phyloP scores from a whole-genome alignment of 352 stramenopile genomes.

The Globisporangium irregulare region DNA sequence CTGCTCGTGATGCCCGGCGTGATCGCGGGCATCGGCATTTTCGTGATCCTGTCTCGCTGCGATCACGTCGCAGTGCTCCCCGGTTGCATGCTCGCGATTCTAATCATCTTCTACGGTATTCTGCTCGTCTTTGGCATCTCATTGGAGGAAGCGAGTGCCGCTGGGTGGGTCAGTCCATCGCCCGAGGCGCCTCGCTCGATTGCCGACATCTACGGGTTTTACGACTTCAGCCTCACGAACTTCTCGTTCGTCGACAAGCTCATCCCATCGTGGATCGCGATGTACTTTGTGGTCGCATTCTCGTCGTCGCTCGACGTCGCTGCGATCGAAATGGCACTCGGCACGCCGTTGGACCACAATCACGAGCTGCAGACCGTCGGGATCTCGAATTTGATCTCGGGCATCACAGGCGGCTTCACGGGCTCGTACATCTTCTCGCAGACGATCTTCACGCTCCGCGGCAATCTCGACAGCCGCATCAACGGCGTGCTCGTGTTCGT shows the following conservation, averaged over 20 bases:
- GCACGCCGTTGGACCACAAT: constrained; percentile 94
- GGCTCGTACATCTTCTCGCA: constrained; percentile 99
- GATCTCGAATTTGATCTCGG: constrained; percentile 95
- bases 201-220: constrained; percentile 78
- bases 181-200: constrained; percentile 57
- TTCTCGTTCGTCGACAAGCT: constrained; percentile 58
- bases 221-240: constrained; percentile 64
- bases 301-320: constrained; percentile 97
- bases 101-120: constrained; percentile 82
- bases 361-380: constrained; percentile 95
- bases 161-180: constrained; percentile 90
- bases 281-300: constrained; percentile 99
- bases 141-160: constrained; percentile 85
- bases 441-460: constrained; percentile 95
- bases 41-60: constrained; percentile 76
- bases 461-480: constrained; percentile 68
- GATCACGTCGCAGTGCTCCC: constrained; percentile 85
- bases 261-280: constrained; percentile 92
- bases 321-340: constrained; percentile 96
- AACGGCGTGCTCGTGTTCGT: constrained; percentile 76
- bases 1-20: constrained; percentile 87
- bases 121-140: constrained; percentile 72
- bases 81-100: constrained; percentile 84
- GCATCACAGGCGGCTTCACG: constrained; percentile 95
- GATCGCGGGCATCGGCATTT: constrained; percentile 78